phyloP scores from a whole-genome alignment of 2,329 filamentous ascomycete species.

The Alternaria metachromatica region DNA sequence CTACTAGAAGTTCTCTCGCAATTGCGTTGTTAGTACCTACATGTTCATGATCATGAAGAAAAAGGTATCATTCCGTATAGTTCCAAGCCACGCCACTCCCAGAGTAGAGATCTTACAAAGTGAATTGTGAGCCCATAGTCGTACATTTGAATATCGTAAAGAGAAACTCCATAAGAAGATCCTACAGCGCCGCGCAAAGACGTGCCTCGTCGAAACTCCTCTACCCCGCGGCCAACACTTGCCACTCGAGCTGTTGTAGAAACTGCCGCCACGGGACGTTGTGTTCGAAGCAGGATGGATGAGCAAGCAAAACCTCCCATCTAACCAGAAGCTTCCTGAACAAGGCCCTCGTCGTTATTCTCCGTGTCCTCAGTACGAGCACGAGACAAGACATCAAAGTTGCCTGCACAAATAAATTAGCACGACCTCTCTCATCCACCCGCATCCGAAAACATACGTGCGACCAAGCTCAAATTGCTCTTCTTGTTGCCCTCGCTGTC shows the following conservation, averaged over 20 bases:
- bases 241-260: background rate
- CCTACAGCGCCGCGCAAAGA: conserved; percentile 15
- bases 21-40: background rate
- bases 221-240: background rate
- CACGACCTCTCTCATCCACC: background rate
- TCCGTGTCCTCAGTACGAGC: conserved; percentile 32
- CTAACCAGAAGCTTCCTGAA: conserved; percentile 37
- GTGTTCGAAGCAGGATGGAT: background rate
- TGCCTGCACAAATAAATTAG: conserved; percentile 26
- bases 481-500: conserved; percentile 72
- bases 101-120: conserved; percentile 43
- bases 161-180: conserved; percentile 2
- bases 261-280: background rate
- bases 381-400: conserved; percentile 44
- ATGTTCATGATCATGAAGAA: background rate
- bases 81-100: conserved; percentile 11
- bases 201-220: background rate
- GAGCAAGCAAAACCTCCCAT: background rate
- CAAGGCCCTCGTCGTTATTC: conserved; percentile 43
- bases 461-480: conserved; percentile 71
- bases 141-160: conserved; percentile 22
- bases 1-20: too few species aligned
- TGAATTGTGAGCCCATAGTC: conserved; percentile 24
- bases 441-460: conserved; percentile 70
- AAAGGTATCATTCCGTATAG: conserved; percentile 26